A percentile compares a stretch with the other conserved stretches of the same genome.
Conservation (phyloP, 2,329 filamentous ascomycete genomes). For the Grosmannia huntii region DNA sequence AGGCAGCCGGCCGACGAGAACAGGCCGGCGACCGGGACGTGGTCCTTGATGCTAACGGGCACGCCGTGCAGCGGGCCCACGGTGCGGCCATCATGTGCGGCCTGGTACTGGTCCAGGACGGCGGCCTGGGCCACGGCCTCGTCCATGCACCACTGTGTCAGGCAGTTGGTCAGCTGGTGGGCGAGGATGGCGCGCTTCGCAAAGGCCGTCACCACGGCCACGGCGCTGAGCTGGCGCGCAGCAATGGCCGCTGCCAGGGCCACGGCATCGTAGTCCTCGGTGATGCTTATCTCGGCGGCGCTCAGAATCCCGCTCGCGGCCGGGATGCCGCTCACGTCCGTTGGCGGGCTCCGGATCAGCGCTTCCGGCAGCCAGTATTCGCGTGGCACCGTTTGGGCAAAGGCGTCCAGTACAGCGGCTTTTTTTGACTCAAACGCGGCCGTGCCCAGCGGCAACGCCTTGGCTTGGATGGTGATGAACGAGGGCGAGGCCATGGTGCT, state of each 20-base stretch:
- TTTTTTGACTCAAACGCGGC: constrained; percentile 12
- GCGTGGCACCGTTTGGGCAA: constrained; percentile 20
- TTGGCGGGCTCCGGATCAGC: constrained; percentile 16
- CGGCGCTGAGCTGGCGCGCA: constrained; percentile 21
- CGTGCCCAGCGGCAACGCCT: constrained; percentile 8
- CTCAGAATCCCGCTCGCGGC: constrained; percentile 29
- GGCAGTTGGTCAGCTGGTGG: constrained; percentile 28
- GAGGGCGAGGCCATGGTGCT: background rate
- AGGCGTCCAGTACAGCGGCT: constrained; percentile 16
- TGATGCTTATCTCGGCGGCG: constrained; percentile 32
- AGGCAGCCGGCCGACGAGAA: constrained; percentile 9
- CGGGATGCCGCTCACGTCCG: constrained; percentile 23
- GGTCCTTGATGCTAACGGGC: constrained; percentile 23
- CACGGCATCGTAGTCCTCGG: constrained; percentile 30
- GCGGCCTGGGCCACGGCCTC: constrained; percentile 18
- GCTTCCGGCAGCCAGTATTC: constrained; percentile 17
- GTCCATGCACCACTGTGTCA: constrained; percentile 28
- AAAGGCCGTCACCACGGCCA: constrained; percentile 28
- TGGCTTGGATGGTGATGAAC: background rate
- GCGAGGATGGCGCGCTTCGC: constrained; percentile 32
- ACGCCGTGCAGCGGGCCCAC: constrained; percentile 28
- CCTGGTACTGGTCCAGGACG: constrained; percentile 20
- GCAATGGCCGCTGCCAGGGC: constrained; percentile 27
- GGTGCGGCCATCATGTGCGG: constrained; percentile 14
- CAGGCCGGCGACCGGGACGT: constrained; percentile 26